Evolutionary conservation across 179 eudicot species (phyloP), one percentile per base, ranked within the genome.

Genomic region (Drosera spatulata): DNA sequence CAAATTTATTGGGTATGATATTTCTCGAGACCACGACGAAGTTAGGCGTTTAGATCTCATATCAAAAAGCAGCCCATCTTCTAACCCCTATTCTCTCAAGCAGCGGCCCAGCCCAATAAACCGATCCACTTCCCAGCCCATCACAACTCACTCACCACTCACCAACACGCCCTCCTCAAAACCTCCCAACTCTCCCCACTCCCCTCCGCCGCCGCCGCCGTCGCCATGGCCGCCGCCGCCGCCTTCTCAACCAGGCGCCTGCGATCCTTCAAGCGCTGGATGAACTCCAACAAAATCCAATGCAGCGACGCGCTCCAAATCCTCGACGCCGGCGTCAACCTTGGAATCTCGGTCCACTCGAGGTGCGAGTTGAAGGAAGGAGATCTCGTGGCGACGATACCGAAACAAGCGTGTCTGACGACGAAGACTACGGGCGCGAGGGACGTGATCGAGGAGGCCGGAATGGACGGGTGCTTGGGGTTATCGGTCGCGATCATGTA

Each of bases 261-360:
- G 73, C 74, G 96, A 57, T 86, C 79, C 5, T 91, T 91, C 86
- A 85, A 82, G 66, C 75, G 91, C 12, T 91, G 96, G 97, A 91
- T 91, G 95, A 60, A 59, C 0, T 47, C 68, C 6, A 75, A 80
- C 50, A 53, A 41, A 54, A 74, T 91, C 11, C 69, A 83, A 1
- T 82, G 70, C 73, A 82, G 84, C 67, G 82, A 91, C 59, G 84
- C 94, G 0, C 73, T 88, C n/a, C 63, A 66, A 39, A 65, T 85
- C 49, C 55, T 57, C 10, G 72, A 73, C 37, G 15, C 70, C 44
- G 65, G 67, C 11, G 69, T 22, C 64, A 53, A 66, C 33, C 1
- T 22, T 41, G 75, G 74, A 37, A 76, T 81, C 44, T 79, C 63
- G 37, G 88, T 93, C 2, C 66, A 50, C 42, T 60, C 97, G 3